Evolutionary conservation across 2,329 filamentous ascomycete genomes (phyloP), one percentile per base, ranked within the genome.

Genomic region (Zasmidium angulare): DNA sequence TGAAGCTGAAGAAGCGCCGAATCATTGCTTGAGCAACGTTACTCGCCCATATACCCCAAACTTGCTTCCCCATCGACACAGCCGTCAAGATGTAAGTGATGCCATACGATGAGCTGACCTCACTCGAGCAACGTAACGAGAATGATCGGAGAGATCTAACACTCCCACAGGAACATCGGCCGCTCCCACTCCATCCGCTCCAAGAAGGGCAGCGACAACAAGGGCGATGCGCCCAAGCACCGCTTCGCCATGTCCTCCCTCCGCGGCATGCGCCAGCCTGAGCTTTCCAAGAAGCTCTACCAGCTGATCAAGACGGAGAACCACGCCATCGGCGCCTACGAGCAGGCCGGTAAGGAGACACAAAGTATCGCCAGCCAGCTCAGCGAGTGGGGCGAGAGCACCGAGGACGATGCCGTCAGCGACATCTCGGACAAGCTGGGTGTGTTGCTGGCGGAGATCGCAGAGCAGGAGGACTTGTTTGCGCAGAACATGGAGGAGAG

Each of bases 381-480:
- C 48, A 96, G 91, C 7, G 93, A 98, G 68, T 99, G 95, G 95
- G 95, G 95, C 59, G 93, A 98, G 78, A 85, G 90, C 61, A 97
- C 93, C 1, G 85, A 86, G 55, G 95, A 99, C 71, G 91, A 96
- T 62, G 86, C 87, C 53, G 82, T 98, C 70, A 91, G 86, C 54
- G 95, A 98, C 73, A 85, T 99, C 67, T 92, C 90, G 60, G 95
- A 98, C 82, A 99, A 99, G 82, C 83, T 99, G 54, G 95, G 92
- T 53, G 93, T 98, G 43, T 81, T 99, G 69, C 81, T 99, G 61
- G 89, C 90, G 21, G 95, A 98, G 80, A 86, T 99, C 62, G 95
- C 92, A 54, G 92, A 96, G 77, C 92, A 96, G 76, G 95, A 99
- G 75, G 93, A 97, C 67, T 73, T 82, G 49, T 98, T 93, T 75